Evolutionary conservation across 768 basidiomycete genomes (phyloP).

Genomic region (Tephrocybe sp.): DNA sequence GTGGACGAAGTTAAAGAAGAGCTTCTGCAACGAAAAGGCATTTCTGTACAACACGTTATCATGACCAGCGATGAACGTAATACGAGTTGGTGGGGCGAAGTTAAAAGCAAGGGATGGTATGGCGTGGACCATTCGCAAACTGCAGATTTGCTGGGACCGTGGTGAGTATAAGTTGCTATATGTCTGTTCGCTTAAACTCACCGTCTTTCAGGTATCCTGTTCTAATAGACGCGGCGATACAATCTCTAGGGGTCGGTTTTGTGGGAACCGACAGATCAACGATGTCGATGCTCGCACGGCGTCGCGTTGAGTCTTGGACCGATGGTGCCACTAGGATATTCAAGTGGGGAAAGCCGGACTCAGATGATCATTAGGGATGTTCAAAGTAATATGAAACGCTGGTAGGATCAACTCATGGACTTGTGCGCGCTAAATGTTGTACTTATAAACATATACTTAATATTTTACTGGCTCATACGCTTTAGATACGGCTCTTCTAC

Average conservation of each 20-base stretch:
- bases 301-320: constrained; percentile 68
- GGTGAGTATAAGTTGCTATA: constrained; percentile 34
- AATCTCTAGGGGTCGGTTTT: constrained; percentile 64
- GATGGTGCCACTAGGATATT: constrained; percentile 50
- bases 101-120: constrained; percentile 49
- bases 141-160: constrained; percentile 42
- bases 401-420: neutral
- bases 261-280: constrained; percentile 73
- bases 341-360: constrained; percentile 55
- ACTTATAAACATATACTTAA: constrained; percentile 1
- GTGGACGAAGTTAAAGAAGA: constrained; percentile 55
- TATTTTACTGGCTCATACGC: neutral
- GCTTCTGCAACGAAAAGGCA: constrained; percentile 40
- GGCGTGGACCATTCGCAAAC: constrained; percentile 49
- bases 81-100: constrained; percentile 56
- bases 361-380: constrained; percentile 64
- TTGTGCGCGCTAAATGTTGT: constrained; percentile 4
- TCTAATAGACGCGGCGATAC: constrained; percentile 71
- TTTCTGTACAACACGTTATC: constrained; percentile 50
- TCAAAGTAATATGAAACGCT: no score
- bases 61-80: constrained; percentile 65
- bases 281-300: constrained; percentile 62
- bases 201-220: constrained; percentile 56
- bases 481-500: neutral
- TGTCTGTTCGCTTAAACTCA: neutral